phyloP scores from a whole-genome alignment of 164 flowering plant species.

The Akebia trifoliata region DNA sequence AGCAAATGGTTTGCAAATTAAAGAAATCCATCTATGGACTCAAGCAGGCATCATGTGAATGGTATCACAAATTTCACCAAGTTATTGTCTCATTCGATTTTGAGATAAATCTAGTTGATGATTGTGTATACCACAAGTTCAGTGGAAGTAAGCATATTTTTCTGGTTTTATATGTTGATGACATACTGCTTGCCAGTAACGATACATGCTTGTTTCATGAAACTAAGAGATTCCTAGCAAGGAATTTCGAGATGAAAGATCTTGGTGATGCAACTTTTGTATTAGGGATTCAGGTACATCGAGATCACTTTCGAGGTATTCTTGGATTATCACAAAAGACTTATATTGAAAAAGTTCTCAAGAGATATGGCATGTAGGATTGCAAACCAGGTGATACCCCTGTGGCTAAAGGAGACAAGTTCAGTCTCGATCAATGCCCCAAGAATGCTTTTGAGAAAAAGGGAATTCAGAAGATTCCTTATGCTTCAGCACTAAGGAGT shows the following conservation, averaged over 20 bases:
- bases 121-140: conserved; percentile 9
- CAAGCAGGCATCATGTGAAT: conserved; percentile 3
- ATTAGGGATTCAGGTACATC: neutral
- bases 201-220: too few relatives aligned
- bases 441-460: too few relatives aligned
- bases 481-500: too few relatives aligned
- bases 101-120: conserved; percentile 3
- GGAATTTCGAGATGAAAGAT: conserved; percentile 1
- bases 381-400: neutral
- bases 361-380: neutral
- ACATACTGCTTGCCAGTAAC: too few relatives aligned
- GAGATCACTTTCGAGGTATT: neutral
- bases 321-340: neutral
- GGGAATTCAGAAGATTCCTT: too few relatives aligned
- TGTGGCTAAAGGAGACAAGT: neutral
- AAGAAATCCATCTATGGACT: conserved; percentile 11
- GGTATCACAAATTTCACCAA: conserved; percentile 7
- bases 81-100: conserved; percentile 4
- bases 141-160: neutral
- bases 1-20: conserved; percentile 8
- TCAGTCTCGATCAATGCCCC: neutral
- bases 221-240: too few relatives aligned
- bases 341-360: neutral
- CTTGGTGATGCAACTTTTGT: too few relatives aligned
- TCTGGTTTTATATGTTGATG: too few relatives aligned